Evolutionary conservation across 768 basidiomycete species (phyloP).

Genomic region (Gautieria morchelliformis): DNA sequence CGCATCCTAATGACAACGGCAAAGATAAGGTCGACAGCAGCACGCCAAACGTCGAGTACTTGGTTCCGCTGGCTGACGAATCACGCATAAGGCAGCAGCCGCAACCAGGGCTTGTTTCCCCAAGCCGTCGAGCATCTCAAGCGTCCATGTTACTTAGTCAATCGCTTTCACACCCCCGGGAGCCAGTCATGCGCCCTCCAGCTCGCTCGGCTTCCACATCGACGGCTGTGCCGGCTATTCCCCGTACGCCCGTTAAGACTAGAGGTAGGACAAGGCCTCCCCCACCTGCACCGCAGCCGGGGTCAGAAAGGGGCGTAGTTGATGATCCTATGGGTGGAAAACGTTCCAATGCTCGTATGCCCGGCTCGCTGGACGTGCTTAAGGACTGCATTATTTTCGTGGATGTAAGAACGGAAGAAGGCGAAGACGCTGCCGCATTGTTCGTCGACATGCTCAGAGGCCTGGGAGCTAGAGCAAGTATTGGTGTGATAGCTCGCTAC

Average conservation of each 20-base stretch:
- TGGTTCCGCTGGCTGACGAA: neutral
- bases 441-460: conserved; percentile 77
- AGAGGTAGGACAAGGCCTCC: conserved; percentile 11
- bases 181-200: neutral
- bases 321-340: conserved; percentile 1
- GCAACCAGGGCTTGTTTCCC: neutral
- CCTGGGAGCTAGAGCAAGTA: conserved; percentile 69
- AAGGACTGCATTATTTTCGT: conserved; percentile 75
- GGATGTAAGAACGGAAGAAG: conserved; percentile 65
- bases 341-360: conserved; percentile 10
- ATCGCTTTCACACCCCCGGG: conserved; percentile 36
- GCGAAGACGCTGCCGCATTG: conserved; percentile 70
- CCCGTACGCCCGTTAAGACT: conserved; percentile 6
- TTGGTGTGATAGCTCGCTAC: neutral
- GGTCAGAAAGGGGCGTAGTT: neutral
- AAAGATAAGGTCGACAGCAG: neutral
- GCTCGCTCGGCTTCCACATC: conserved; percentile 5
- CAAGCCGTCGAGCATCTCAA: conserved; percentile 39
- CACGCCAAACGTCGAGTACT: neutral
- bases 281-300: neutral
- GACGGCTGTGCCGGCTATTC: neutral
- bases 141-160: conserved; percentile 54
- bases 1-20: neutral
- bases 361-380: conserved; percentile 39
- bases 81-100: neutral